Base-by-base conservation (phyloP, 768 basidiomycete genomes). In the Suillus luteus region DNA sequence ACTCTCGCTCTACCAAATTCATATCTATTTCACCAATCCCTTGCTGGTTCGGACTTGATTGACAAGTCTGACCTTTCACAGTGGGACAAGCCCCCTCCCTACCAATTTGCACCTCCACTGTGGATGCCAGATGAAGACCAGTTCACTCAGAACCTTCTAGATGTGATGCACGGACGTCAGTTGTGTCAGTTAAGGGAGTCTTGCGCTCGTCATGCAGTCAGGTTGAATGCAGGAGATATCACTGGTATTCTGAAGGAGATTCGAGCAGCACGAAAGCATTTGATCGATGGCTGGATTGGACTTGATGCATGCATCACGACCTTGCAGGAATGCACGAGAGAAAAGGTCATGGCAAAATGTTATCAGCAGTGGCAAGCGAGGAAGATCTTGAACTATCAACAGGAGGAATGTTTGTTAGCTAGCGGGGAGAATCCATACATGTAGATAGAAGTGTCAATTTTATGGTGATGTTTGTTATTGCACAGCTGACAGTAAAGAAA, bases 81-180 rank as follows among this genome's bases (percentile, higher is more conserved):
- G n/a, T n/a, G n/a, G n/a, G n/a, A n/a, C n/a, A n/a, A n/a, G n/a
- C n/a, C n/a, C n/a, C n/a, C n/a, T n/a, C n/a, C n/a, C n/a, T n/a
- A n/a, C n/a, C n/a, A n/a, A n/a, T n/a, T n/a, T n/a, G n/a, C n/a
- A n/a, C n/a, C n/a, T n/a, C n/a, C n/a, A n/a, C n/a, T n/a, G n/a
- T n/a, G n/a, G n/a, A n/a, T n/a, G n/a, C 19, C 44, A 31, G 37
- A 37, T 2, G 59, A 60, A 48, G 59, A n/a, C 5, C 44, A 12
- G 5, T 60, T 60, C 59, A 60, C 59, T 6, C 9, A 22, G 41
- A 60, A 60, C 44, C 59, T 60, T n/a, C 14, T 60, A 14, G 59
- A 60, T 46, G 24, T 46, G 8, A 46, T 46, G 43, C 43, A 44
- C 43, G 3, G 43, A 44, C 5, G 8, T 44, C 43, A 44, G 43